These are phyloP conservation scores for Phytopythium boreale DNA, from an alignment of 352 stramenopile genomes.

Conservation along the genomic window DNA sequence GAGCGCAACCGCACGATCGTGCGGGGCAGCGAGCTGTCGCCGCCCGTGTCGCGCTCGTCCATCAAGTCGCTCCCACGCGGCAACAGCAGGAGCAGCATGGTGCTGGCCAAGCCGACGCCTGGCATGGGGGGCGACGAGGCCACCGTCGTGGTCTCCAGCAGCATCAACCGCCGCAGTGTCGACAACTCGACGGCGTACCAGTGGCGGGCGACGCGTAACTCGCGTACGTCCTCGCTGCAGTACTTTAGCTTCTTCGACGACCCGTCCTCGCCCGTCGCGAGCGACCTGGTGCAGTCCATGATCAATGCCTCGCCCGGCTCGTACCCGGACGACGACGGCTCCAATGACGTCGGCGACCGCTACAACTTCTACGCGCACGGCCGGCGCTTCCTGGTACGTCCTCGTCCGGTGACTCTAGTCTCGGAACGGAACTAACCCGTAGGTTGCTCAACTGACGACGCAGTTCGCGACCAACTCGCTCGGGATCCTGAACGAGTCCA, in stretches of 20 bases:
- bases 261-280: conserved; percentile 9
- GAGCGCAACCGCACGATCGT: conserved; percentile 32
- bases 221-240: not conserved
- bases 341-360: conserved; percentile 32
- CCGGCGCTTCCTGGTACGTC: conserved; percentile 37
- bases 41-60: conserved; percentile 9
- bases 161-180: not conserved
- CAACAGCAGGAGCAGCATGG: conserved; percentile 1
- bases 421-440: too few relatives aligned
- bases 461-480: conserved; percentile 53
- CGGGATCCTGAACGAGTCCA: conserved; percentile 47
- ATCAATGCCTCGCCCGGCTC: conserved; percentile 41
- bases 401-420: not conserved
- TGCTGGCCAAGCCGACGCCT: not conserved
- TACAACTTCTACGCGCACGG: conserved; percentile 65
- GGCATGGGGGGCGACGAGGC: not conserved
- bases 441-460: not conserved
- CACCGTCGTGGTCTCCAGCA: not conserved
- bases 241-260: conserved; percentile 6
- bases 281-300: conserved; percentile 34
- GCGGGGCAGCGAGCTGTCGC: conserved; percentile 12
- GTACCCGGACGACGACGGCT: conserved; percentile 35
- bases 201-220: not conserved
- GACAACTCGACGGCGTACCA: not conserved
- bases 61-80: not conserved